Evolutionary conservation across 148 eudicot species (phyloP).

Genomic region (Fagopyrum esculentum): DNA sequence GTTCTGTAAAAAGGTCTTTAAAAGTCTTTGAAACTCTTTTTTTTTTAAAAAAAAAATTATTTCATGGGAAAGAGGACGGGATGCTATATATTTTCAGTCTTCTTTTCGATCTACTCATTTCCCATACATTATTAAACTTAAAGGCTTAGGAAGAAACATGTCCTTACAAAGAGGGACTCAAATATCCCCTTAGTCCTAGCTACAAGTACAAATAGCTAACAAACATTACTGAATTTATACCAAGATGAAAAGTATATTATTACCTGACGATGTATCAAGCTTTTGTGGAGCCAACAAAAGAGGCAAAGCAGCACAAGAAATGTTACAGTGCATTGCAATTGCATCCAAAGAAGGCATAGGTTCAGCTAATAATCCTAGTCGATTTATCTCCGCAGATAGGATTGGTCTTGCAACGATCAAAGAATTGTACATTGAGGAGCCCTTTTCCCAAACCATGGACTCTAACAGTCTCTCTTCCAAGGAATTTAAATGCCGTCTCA

Average conservation of each 20-base stretch:
- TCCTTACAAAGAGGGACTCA: too few relatives aligned
- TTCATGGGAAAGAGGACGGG: too few relatives aligned
- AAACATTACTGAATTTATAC: not conserved
- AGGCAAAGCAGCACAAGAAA: slow-evolving; percentile 61
- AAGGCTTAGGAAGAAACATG: too few relatives aligned
- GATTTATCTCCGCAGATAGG: slow-evolving; percentile 68
- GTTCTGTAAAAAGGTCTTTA: too few relatives aligned
- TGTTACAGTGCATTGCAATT: slow-evolving; percentile 63
- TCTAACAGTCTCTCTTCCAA: slow-evolving; percentile 90
- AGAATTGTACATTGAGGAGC: slow-evolving; percentile 98
- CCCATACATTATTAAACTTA: too few relatives aligned
- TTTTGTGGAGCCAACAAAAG: slow-evolving; percentile 50
- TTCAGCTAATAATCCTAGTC: slow-evolving; percentile 80
- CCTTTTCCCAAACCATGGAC: slow-evolving; percentile 99
- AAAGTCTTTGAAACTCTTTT: too few relatives aligned
- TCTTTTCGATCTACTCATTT: too few relatives aligned
- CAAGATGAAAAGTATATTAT: slow-evolving; percentile 7
- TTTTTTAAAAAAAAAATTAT: too few relatives aligned
- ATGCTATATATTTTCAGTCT: too few relatives aligned
- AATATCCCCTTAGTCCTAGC: not conserved
- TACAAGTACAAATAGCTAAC: not conserved
- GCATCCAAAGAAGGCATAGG: slow-evolving; percentile 98
- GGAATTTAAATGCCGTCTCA: slow-evolving; percentile 86
- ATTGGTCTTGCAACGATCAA: slow-evolving; percentile 72
- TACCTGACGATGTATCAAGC: slow-evolving; percentile 57